Evolutionary conservation across 805 yeast genomes (phyloP), one percentile per base, ranked within the genome.

Genomic region (Saccharomycopsis synnaedendra): DNA sequence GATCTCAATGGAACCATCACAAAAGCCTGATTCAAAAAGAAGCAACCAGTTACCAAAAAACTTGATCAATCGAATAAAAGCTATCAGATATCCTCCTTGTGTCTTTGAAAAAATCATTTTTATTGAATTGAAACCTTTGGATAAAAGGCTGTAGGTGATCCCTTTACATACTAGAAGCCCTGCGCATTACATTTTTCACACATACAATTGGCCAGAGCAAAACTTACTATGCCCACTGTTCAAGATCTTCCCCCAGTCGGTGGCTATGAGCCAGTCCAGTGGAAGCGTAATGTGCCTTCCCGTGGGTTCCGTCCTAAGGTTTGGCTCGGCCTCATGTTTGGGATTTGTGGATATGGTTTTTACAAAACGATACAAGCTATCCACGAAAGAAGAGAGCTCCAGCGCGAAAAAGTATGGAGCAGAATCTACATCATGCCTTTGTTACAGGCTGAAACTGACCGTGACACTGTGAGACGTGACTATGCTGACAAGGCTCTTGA

Each of bases 231-330:
- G 56, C 53, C 55, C 34, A 51, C 55, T 54, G 64, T 65, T 37
- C 95, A 86, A 72, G 95, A 86, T 60, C 68, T 86, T 60, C 95
- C 95, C 59, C 95, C 95, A 49, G 70, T 76, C 57, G 86, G 85
- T 49, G 95, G 95, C 53, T 85, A 86, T 59, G 88, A 82, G 54
- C 82, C 84, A 41, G 76, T 86, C 52, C 95, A 85, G 68, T 86
- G 95, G 95, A 82, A 82, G 67, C 76, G 95, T 62, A 82, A 85
- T 64, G 66, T 86, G 43, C 95, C 95, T 29, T 68, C 90, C 2
- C 72, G 95, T 56, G 95, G 95, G 3, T 85, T 85, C 68, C 70
- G 90, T 49, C 93, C 94, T 10, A 67, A 77, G 40, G 70, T 84
- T 41, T 85, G 82, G 68, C 71, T 85, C 51, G 76, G 76, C 60